Evolutionary conservation across 2,329 filamentous ascomycete species (phyloP), one percentile per base, ranked within the genome.

Genomic region (Hypoxylon sp.): DNA sequence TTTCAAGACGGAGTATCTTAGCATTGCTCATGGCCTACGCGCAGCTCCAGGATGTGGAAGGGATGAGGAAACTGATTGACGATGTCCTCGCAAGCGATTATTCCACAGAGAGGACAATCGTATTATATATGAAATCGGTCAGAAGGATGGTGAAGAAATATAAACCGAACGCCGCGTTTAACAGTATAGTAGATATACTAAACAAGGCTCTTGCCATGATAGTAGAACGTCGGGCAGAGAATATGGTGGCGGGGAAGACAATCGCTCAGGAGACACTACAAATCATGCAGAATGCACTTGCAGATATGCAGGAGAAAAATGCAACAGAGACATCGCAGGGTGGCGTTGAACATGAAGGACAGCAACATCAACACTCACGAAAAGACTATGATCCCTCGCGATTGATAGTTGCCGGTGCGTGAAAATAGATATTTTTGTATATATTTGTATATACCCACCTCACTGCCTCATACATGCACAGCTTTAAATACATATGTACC

Each of bases 231-330:
- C 63, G 67, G 17, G 35, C 11, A 7, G 21, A 58, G 21, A 40
- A 30, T 19, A 55, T 46, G 12, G 44, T 6, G 19, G 45, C 58
- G 23, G 60, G 59, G 12, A 41, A 47, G 5, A 43, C 29, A n/a
- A 64, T 69, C 25, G 58, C 57, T 4, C 19, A 56, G 7, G 59
- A 65, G 51, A 58, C 61, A 7, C 49, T 69, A 11, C 54, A 49
- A 15, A 67, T 69, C 25, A 59, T 69, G 43, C 46, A 60, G 2
- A 55, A 64, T 17, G 67, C 66, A 19, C 20, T 62, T 11, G 44
- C 19, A 3, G 45, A 61, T n/a, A 35, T 60, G 49, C 16, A 56
- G 32, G 25, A 13, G 23, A 31, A 40, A 7, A 36, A 16, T n/a
- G 20, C 4, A 26, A 2, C 6, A 9, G 9, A n/a, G 23, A 17